A percentile compares a stretch with the other conserved stretches of the same genome.
phyloP scores from a whole-genome alignment of 2,329 filamentous ascomycete species.

The Fusarium robinianum region DNA sequence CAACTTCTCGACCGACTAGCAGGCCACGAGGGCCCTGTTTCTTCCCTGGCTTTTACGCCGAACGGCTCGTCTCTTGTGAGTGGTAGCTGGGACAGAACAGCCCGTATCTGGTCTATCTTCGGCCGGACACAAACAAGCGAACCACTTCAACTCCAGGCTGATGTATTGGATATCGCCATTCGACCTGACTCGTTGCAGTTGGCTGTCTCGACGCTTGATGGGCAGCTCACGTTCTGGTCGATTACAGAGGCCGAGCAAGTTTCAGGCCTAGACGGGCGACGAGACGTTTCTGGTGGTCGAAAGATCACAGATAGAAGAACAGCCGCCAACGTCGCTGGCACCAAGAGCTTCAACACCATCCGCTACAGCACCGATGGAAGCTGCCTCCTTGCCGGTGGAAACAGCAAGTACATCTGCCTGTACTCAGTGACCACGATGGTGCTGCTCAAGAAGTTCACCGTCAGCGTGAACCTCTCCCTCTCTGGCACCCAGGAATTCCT shows the following conservation, averaged over 20 bases:
- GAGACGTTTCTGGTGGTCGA: constrained; percentile 91
- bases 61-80: constrained; percentile 84
- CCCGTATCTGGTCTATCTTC: constrained; percentile 96
- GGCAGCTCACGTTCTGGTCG: constrained; percentile 94
- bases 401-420: constrained; percentile 97
- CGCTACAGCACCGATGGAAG: constrained; percentile 90
- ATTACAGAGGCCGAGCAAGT: constrained; percentile 86
- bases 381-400: constrained; percentile 87
- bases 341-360: constrained; percentile 87
- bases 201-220: constrained; percentile 89
- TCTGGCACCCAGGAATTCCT: constrained; percentile 97
- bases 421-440: constrained; percentile 95
- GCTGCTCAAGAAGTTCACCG: constrained; percentile 91
- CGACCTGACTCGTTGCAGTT: constrained; percentile 90
- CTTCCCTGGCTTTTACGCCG: constrained; percentile 83
- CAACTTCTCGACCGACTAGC: constrained; percentile 89
- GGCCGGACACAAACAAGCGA: constrained; percentile 92
- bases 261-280: constrained; percentile 82
- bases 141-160: constrained; percentile 87
- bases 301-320: constrained; percentile 86
- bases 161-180: constrained; percentile 84
- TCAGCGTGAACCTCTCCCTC: constrained; percentile 92
- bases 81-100: constrained; percentile 95
- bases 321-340: constrained; percentile 86
- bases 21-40: constrained; percentile 93